Base-by-base conservation (phyloP, 2,329 filamentous ascomycete species). In the Aspergillus ochraceoroseus region DNA sequence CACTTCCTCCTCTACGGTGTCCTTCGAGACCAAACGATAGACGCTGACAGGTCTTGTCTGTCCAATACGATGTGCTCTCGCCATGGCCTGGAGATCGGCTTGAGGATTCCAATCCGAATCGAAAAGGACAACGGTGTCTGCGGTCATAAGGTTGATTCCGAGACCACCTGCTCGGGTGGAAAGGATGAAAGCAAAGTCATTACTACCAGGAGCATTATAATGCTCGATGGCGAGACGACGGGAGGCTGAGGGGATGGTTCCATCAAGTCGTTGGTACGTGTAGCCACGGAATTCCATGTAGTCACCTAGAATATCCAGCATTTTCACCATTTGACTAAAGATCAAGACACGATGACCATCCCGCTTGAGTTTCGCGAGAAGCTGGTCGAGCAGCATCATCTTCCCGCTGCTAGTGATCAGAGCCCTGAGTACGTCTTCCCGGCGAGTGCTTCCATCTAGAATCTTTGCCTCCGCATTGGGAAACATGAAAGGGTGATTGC, bases 241-340 rank as follows among this genome's bases (percentile, higher is more conserved):
- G 44, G 89, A 83, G 1, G 81, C 84, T 8, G 92, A 85, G 22
- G 87, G 83, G 52, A 98, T 95, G 2, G 92, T 98, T 53, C 92
- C 92, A 61, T 98, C 92, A 5, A 98, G 77, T 12, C 92, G 80
- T 61, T 98, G 94, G 59, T 92, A 96, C 44, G 92, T 82, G 65
- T 96, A 94, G n/a, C 89, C 88, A 48, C 92, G 84, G 38, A 92
- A 77, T 36, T 87, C 85, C 51, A 96, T 79, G 61, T 98, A 98
- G 57, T 98, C 90, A 31, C 87, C 87, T 1, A 98, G 75, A 38
- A 98, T 92, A 58, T 98, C 89, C 14, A 98, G 77, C 85, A 98
- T 96, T 61, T 87, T 94, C 23, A 98, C 94, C 92, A 98, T 98
- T 62, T 98, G 92, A 63, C 90, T 96, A 72, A 98, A 98, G 51